Conservation (phyloP, 2,329 filamentous ascomycete genomes). For the Orbilia brochopaga region DNA sequence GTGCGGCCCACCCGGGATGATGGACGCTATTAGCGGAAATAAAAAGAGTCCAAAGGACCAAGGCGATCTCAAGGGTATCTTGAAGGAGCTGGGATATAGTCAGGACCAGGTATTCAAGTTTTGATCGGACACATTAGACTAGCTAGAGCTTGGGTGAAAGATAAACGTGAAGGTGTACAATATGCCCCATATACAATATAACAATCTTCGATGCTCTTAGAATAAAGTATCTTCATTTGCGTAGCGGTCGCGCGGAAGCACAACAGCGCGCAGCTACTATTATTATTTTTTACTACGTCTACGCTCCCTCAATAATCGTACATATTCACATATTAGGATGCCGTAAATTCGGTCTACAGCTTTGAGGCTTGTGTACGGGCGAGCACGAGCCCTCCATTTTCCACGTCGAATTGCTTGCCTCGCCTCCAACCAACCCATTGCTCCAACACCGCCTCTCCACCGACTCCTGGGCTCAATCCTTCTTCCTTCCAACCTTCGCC, state of each 20-base stretch:
- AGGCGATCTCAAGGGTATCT: slow-evolving; percentile 80
- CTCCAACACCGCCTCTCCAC: slow-evolving; percentile 72
- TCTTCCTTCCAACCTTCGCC: slow-evolving; percentile 71
- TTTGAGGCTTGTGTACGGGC: slow-evolving; percentile 59
- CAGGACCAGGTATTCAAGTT: slow-evolving; percentile 47
- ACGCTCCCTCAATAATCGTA: no score
- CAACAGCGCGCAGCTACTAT: no score
- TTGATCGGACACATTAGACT: background rate
- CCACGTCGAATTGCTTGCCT: slow-evolving; percentile 72
- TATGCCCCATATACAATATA: no score
- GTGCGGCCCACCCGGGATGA: slow-evolving; percentile 61
- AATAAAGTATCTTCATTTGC: no score
- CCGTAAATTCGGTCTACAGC: slow-evolving; percentile 56
- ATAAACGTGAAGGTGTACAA: no score
- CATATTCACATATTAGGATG: background rate
- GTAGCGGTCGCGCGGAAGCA: no score
- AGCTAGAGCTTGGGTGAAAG: background rate
- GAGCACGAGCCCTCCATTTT: slow-evolving; percentile 67
- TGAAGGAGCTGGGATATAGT: slow-evolving; percentile 82
- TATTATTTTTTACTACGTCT: no score
- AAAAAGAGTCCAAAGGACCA: slow-evolving; percentile 95
- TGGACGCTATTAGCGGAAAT: slow-evolving; percentile 82
- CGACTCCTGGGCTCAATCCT: slow-evolving; percentile 69
- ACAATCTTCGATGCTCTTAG: no score
- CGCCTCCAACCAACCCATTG: slow-evolving; percentile 78